Evolutionary conservation across 306 rosid species (phyloP), one percentile per base, ranked within the genome.

Genomic region (Senna siamea): DNA sequence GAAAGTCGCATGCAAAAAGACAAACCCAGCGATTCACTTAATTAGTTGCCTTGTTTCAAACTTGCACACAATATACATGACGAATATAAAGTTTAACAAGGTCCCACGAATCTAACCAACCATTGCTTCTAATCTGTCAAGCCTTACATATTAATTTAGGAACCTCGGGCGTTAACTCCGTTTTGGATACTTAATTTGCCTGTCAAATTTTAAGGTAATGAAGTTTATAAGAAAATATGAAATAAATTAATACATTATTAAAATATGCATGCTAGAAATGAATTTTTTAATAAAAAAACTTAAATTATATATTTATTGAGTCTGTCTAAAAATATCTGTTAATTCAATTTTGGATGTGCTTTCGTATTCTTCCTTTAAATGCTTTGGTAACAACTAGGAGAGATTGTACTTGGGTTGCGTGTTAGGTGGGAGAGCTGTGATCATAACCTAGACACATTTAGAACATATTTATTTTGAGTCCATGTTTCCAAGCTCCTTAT

Each of bases 11-110:
- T 58, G 38, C 41, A 51, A 51, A 54, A 71, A 57, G 48, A 28
- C 41, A 62, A 13, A 26, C 1, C 2, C 9, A 46, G 26, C 80
- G 67, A 32, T 69, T 77, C 53, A 52, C 5, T 34, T 30, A 77
- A 40, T 17, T 63, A 56, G 82, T 55, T 77, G 78, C 76, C 37
- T 41, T 77, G 77, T 74, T 79, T 77, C 65, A 54, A 41, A 41
- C 83, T 46, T 26, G 11, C 23, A 51, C 19, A 66, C 32, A 19
- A 13, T 51, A 51, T 22, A 51, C 26, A 18, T 7, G 53, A 47
- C 6, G 56, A 56, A 18, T 62, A 35, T 13, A 35, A 43, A 26
- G 15, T 66, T 28, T 40, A 14, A 65, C 77, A 62, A 69, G 63
- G 80, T 80, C 67, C 76, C 70, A 32, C 54, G 84, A 44, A 28